Evolutionary conservation across 768 basidiomycete species (phyloP), one percentile per base, ranked within the genome.

Genomic region (Boletus rex-veris): DNA sequence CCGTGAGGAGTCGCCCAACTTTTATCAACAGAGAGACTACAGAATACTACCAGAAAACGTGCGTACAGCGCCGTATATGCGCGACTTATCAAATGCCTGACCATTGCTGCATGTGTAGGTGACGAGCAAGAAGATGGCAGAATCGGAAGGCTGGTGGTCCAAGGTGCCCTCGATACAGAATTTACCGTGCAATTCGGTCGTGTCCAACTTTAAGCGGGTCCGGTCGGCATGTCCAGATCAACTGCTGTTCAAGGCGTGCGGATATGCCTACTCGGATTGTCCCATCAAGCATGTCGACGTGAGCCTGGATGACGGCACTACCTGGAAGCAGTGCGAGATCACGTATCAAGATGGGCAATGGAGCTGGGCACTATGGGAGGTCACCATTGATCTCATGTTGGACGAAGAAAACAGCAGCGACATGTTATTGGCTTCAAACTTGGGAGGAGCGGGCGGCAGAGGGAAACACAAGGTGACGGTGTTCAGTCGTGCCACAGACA

Each of bases 301-400:
- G 14, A 79, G 80, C 38, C 61, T 73, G 16, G 80, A 87, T 61
- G 72, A 68, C 3, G 85, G 84, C 1, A 55, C 62, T 42, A 74
- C 77, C 8, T 86, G 86, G 83, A 62, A 67, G 26, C 62, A 67
- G 10, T 78, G 81, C 18, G 68, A 67, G 30, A 79, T 86, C 53
- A 80, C 74, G 1, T 86, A 86, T 56, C 82, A 80, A 50, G 71
- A 79, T 35, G 85, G 85, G 4, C 77, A 65, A 57, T 88, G 86
- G 85, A 86, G 86, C 61, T 90, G 88, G 87, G 79, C 82, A 5
- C 64, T 88, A 19, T 89, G 87, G 88, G 82, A 86, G 61, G 73
- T 64, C 4, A 71, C 75, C 45, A 12, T 89, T 14, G 65, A 70
- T 7, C 66, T 72, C 38, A 18, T 55, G 48, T 30, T 54, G 53